phyloP scores from a whole-genome alignment of 1,284 basidiomycete genomes.

The Xanthoconium separans region DNA sequence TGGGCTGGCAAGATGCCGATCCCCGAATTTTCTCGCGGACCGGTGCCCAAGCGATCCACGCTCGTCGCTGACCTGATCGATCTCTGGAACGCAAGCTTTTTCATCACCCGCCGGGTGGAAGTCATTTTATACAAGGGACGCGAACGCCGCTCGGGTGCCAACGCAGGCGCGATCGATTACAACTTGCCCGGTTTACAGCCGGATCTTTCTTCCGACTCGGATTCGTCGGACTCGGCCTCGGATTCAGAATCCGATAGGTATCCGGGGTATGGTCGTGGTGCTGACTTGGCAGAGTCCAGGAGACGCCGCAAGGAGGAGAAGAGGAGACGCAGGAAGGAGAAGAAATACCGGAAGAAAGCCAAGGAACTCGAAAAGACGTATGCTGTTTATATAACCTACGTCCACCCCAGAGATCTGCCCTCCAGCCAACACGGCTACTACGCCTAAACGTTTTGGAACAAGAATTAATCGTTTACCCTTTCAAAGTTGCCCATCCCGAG shows the following conservation, averaged over 20 bases:
- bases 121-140: conserved; percentile 73
- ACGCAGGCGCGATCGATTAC: conserved; percentile 52
- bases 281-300: conserved; percentile 47
- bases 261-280: conserved; percentile 37
- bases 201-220: conserved; percentile 38
- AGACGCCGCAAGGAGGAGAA: conserved; percentile 52
- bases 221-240: conserved; percentile 36
- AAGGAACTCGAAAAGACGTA: conserved; percentile 61
- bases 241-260: conserved; percentile 44
- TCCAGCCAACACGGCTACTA: conserved; percentile 28
- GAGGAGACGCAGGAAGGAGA: conserved; percentile 60
- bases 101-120: conserved; percentile 67
- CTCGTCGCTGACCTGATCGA: conserved; percentile 69
- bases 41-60: conserved; percentile 53
- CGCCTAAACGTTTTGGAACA: conserved; percentile 10
- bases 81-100: conserved; percentile 75
- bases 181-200: conserved; percentile 50
- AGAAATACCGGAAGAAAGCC: conserved; percentile 55
- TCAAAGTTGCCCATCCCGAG: conserved; percentile 6
- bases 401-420: conserved; percentile 36
- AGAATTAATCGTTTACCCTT: not conserved
- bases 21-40: conserved; percentile 45
- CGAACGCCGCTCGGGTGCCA: conserved; percentile 66
- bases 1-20: conserved; percentile 74
- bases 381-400: conserved; percentile 57